phyloP scores from a whole-genome alignment of 768 basidiomycete genomes.

The Macrocybe gigantea region DNA sequence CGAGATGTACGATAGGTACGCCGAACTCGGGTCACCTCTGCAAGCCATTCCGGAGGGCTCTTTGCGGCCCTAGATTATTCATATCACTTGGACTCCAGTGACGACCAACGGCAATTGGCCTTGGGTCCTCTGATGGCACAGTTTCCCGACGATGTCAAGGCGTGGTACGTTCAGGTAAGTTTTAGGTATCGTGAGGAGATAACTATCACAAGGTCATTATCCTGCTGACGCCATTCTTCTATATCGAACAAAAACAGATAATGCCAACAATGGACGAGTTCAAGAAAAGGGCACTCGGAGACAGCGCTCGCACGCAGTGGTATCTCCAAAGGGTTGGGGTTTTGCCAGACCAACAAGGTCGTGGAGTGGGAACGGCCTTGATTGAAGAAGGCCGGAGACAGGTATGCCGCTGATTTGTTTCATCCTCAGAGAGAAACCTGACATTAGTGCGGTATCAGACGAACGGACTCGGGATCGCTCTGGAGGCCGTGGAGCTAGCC shows the following conservation, averaged over 20 bases:
- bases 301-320: constrained; percentile 3
- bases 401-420: neutral
- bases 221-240: neutral
- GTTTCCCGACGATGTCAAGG: constrained; percentile 2
- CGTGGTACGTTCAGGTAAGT: constrained; percentile 5
- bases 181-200: neutral
- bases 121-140: constrained; percentile 1
- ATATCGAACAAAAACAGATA: neutral
- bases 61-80: no score
- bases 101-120: constrained; percentile 6
- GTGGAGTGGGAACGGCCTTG: constrained; percentile 7
- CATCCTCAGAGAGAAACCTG: neutral
- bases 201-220: no score
- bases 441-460: neutral
- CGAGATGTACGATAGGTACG: constrained; percentile 6
- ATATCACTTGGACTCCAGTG: neutral
- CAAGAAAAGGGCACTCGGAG: constrained; percentile 5
- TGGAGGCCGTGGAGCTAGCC: constrained; percentile 3
- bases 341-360: constrained; percentile 7
- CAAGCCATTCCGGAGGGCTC: neutral
- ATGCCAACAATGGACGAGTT: constrained; percentile 3
- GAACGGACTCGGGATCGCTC: constrained; percentile 1
- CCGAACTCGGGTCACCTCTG: neutral
- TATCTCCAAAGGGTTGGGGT: constrained; percentile 6
- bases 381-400: constrained; percentile 4